Conservation (phyloP, 2,329 filamentous ascomycete genomes). For the Calonectria multiphialidica region DNA sequence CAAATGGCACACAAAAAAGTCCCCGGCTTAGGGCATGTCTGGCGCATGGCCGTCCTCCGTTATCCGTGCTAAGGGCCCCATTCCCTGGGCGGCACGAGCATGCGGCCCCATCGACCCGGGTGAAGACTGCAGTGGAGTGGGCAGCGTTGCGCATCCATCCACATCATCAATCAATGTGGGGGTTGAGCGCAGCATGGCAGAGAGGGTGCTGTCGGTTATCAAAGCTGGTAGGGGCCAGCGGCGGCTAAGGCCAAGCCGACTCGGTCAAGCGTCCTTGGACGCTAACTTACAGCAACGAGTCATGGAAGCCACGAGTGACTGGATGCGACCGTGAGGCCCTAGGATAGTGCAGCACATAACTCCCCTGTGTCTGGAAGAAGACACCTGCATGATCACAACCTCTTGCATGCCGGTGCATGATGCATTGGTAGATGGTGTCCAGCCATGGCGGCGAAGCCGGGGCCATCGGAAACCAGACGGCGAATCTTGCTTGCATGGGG, state of each 20-base stretch:
- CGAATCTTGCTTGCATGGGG: slow-evolving; percentile 42
- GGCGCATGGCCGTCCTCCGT: slow-evolving; percentile 28
- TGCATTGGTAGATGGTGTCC: slow-evolving; percentile 38
- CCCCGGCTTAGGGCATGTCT: slow-evolving; percentile 24
- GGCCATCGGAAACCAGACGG: slow-evolving; percentile 38
- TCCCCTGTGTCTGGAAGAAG: slow-evolving; percentile 34
- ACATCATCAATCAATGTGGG: slow-evolving; percentile 26
- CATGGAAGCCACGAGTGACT: slow-evolving; percentile 14
- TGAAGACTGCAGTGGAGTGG: slow-evolving; percentile 6
- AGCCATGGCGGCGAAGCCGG: slow-evolving; percentile 37
- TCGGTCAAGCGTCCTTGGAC: slow-evolving; percentile 2
- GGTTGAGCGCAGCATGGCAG: slow-evolving; percentile 21
- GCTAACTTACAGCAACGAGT: slow-evolving; percentile 20
- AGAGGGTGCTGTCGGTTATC: slow-evolving; percentile 7
- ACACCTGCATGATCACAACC: slow-evolving; percentile 45
- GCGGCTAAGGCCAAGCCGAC: slow-evolving; percentile 20
- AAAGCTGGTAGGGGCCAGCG: slow-evolving; percentile 7
- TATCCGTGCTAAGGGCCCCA: slow-evolving; percentile 27
- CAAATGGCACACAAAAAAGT: slow-evolving; percentile 30
- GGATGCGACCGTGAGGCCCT: not conserved
- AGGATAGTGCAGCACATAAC: slow-evolving; percentile 16
- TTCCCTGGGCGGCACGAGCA: slow-evolving; percentile 33
- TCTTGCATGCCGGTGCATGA: slow-evolving; percentile 37
- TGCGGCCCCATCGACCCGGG: slow-evolving; percentile 27
- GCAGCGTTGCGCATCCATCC: slow-evolving; percentile 17